Conservation (phyloP, 2,329 filamentous ascomycete genomes). For the Neodidymelliopsis sp. region DNA sequence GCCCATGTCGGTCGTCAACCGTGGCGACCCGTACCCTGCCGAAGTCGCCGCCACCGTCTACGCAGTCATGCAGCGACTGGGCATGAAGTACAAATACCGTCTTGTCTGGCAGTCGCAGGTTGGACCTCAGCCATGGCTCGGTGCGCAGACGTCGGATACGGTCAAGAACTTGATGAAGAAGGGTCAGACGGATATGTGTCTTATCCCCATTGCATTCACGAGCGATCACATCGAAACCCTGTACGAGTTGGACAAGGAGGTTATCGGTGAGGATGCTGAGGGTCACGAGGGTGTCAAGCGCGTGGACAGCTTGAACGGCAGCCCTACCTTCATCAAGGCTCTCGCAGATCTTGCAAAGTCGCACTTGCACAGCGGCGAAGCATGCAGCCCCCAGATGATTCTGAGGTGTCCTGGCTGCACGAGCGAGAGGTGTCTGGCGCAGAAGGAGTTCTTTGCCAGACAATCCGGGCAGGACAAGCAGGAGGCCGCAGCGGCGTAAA, state of each 20-base stretch:
- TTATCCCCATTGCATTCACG: conserved; percentile 96
- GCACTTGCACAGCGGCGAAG: conserved; percentile 74
- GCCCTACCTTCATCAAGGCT: conserved; percentile 85
- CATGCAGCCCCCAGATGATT: conserved; percentile 86
- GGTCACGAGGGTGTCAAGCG: conserved; percentile 72
- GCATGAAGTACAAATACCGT: conserved; percentile 88
- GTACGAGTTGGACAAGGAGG: conserved; percentile 91
- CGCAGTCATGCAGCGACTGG: conserved; percentile 92
- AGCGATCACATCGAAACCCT: conserved; percentile 99
- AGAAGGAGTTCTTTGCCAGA: conserved; percentile 70
- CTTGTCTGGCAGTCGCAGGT: conserved; percentile 99
- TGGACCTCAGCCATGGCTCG: conserved; percentile 92
- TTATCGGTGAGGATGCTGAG: conserved; percentile 80
- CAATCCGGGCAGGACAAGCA: conserved; percentile 40
- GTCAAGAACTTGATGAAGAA: conserved; percentile 90
- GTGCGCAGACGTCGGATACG: conserved; percentile 87
- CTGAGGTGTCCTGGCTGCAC: conserved; percentile 92
- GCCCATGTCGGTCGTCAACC: conserved; percentile 96
- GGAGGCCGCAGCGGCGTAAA: conserved; percentile 21
- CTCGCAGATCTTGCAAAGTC: conserved; percentile 84
- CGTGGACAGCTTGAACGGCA: conserved; percentile 91
- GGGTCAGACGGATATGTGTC: conserved; percentile 86
- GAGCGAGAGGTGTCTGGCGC: conserved; percentile 84
- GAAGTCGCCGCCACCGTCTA: conserved; percentile 96
- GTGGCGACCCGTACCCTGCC: conserved; percentile 93